Base-by-base conservation (phyloP, 805 yeast genomes). In the Kurtzmaniella cleridarum region DNA sequence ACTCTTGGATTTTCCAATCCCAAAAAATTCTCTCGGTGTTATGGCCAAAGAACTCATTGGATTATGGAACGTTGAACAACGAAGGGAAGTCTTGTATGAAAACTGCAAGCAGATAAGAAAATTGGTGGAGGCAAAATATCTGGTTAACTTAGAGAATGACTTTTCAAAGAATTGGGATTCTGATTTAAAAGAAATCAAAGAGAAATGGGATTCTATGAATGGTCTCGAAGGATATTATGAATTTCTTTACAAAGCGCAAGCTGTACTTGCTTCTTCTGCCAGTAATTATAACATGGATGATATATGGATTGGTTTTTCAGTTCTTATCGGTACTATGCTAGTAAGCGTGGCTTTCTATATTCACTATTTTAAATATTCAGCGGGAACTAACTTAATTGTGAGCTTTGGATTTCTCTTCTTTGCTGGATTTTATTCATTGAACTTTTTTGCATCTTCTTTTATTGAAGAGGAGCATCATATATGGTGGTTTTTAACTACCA, bases 391-490 rank as follows among this genome's bases (percentile, higher is more conserved):
- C 17, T 36, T 41, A 9, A 50, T 51, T 24, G 57, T 50, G 14
- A 36, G 40, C 40, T 53, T 53, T 49, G 15, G 12, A 13, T 34
- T 64, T 14, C 32, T 71, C 30, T 34, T 66, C 0, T 71, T 80
- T 39, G 74, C 81, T 2, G 28, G 68, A 0, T 12, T 54, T 2
- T 68, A 62, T 47, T 71, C 86, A 0, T 71, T 82, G 46, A 87
- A 90, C 62, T 96, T 90, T 9, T 87, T 95, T 43, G 90, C 96
- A 20, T 66, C 73, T 3, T 66, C 72, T 3, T 69, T 90, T 41
- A 84, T 93, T 13, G 98, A 93, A 53, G 98, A 93, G 57, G 98
- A 93, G 54, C 95, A 93, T 54, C 96, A 90, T 54, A 59, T 90
- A 13, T 93, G 98, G 98, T 93, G 95, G 86, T 84, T 57, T 24